phyloP scores from a whole-genome alignment of 768 basidiomycete genomes.

The Hypholoma sublateritium region DNA sequence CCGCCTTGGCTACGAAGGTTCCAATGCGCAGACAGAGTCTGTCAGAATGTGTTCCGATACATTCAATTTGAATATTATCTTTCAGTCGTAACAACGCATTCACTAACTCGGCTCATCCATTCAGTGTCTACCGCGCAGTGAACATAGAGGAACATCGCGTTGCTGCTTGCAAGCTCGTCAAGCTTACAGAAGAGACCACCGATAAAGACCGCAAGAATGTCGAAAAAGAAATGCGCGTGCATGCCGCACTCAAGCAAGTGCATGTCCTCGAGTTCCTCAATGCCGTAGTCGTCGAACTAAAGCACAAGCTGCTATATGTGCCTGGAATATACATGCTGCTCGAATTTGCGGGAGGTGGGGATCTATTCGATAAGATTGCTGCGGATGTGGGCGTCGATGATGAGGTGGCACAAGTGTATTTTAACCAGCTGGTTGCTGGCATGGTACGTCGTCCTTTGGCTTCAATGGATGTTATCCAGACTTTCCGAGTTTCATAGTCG shows the following conservation, averaged over 20 bases:
- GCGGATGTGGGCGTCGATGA: slow-evolving; percentile 88
- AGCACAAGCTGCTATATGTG: slow-evolving; percentile 54
- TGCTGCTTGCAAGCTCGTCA: slow-evolving; percentile 87
- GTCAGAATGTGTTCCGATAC: too few relatives aligned
- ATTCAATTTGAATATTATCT: neutral
- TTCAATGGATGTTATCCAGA: neutral
- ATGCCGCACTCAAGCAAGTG: slow-evolving; percentile 72
- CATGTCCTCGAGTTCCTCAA: slow-evolving; percentile 86
- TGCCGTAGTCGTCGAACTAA: slow-evolving; percentile 70
- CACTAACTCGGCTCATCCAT: neutral
- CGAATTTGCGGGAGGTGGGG: slow-evolving; percentile 91
- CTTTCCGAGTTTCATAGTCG: slow-evolving; percentile 40
- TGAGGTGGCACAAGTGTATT: slow-evolving; percentile 88
- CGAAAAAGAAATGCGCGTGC: slow-evolving; percentile 92
- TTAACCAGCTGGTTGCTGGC: slow-evolving; percentile 80
- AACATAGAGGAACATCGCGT: slow-evolving; percentile 63
- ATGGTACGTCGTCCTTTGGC: slow-evolving; percentile 51
- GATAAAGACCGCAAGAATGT: slow-evolving; percentile 74
- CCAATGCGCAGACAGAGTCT: too few relatives aligned
- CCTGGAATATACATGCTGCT: slow-evolving; percentile 92
- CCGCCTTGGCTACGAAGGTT: too few relatives aligned
- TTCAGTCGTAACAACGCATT: too few relatives aligned
- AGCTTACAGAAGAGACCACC: slow-evolving; percentile 60
- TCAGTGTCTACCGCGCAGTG: slow-evolving; percentile 82
- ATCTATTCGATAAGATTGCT: slow-evolving; percentile 97